These are phyloP conservation scores for Dipodascus albidus DNA, from an alignment of 805 yeast genomes.

Conservation along the genomic window DNA sequence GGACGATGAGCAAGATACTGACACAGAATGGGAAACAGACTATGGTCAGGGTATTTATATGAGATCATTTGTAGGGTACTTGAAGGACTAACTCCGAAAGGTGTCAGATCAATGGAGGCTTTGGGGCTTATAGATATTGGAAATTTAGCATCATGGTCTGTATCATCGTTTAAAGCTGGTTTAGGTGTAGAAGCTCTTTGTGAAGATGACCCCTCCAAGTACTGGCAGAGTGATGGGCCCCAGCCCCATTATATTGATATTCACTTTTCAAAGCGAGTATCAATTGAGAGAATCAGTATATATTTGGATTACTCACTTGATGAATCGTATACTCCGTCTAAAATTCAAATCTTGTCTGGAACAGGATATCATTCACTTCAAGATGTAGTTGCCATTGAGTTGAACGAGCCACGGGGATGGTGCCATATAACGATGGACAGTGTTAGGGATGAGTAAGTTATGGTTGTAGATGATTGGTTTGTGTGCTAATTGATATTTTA, in stretches of 20 bases:
- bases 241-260: conserved; percentile 78
- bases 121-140: conserved; percentile 64
- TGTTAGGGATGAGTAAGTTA: conserved; percentile 33
- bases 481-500: no score
- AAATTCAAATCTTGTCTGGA: conserved; percentile 56
- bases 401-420: conserved; percentile 73
- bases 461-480: no score
- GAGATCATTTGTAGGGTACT: no score
- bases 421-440: conserved; percentile 48
- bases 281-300: conserved; percentile 54
- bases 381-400: conserved; percentile 48
- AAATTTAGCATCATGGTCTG: conserved; percentile 71
- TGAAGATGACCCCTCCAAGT: conserved; percentile 55
- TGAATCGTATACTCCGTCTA: conserved; percentile 87
- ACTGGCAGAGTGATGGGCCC: conserved; percentile 93
- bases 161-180: conserved; percentile 65
- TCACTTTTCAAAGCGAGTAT: conserved; percentile 68
- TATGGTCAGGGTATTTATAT: not conserved
- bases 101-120: conserved; percentile 30
- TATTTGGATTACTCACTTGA: conserved; percentile 63
- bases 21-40: conserved; percentile 1
- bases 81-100: not conserved
- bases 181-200: conserved; percentile 61
- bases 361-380: conserved; percentile 67
- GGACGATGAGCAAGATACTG: not conserved